Conservation (phyloP, 2,329 filamentous ascomycete species). For the Microsporum canis region DNA sequence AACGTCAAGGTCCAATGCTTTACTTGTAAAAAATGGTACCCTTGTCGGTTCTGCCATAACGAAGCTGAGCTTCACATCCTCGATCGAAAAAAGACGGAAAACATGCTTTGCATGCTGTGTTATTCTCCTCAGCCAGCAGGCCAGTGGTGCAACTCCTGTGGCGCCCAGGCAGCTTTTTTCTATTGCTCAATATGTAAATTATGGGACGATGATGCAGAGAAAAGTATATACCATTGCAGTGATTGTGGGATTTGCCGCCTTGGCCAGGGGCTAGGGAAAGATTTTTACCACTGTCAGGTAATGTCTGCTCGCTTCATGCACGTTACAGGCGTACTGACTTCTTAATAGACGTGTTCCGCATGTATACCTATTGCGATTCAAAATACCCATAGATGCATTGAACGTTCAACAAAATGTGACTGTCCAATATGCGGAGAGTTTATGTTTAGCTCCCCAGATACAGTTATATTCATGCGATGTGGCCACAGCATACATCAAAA, state of each 20-base stretch:
- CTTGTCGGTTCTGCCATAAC: conserved; percentile 91
- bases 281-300: conserved; percentile 98
- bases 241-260: conserved; percentile 94
- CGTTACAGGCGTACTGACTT: conserved; percentile 19
- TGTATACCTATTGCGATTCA: conserved; percentile 86
- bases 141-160: conserved; percentile 67
- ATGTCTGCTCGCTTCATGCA: neutral
- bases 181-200: conserved; percentile 92
- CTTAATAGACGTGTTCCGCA: conserved; percentile 65
- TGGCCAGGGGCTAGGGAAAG: conserved; percentile 77
- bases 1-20: conserved; percentile 95
- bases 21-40: conserved; percentile 83
- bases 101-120: conserved; percentile 98
- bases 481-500: conserved; percentile 89
- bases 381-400: conserved; percentile 81
- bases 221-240: conserved; percentile 88
- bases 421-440: conserved; percentile 96
- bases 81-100: conserved; percentile 69
- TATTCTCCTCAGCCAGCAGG: conserved; percentile 70
- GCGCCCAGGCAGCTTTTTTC: conserved; percentile 68
- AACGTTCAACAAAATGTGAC: conserved; percentile 85
- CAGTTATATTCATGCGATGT: conserved; percentile 88
- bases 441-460: conserved; percentile 80
- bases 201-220: conserved; percentile 87
- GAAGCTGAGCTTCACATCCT: conserved; percentile 66